Conservation (phyloP, 768 basidiomycete species). For the Tylopilus plumbeoviolaceoides region DNA sequence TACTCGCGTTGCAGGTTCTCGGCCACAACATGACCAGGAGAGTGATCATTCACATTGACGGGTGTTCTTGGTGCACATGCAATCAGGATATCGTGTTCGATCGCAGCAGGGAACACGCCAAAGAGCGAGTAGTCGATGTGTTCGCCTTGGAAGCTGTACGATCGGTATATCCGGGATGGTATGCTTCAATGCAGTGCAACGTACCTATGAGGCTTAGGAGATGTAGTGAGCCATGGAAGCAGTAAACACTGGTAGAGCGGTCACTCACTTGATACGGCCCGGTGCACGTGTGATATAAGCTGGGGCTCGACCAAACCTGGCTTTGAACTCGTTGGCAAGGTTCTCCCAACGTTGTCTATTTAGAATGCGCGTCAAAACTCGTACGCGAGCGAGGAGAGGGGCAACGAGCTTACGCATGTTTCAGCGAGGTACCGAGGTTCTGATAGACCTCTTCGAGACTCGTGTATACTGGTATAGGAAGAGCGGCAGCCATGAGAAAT, state of each 20-base stretch:
- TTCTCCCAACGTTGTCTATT: conserved; percentile 55
- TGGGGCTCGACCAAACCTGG: conserved; percentile 62
- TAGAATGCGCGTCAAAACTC: not conserved
- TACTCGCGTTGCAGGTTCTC: conserved; percentile 65
- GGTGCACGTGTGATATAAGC: conserved; percentile 73
- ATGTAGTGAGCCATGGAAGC: not conserved
- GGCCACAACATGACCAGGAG: conserved; percentile 54
- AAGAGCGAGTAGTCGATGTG: conserved; percentile 84
- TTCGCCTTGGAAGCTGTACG: conserved; percentile 51
- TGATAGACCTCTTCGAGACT: conserved; percentile 54
- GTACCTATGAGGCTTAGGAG: conserved; percentile 33
- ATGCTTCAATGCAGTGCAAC: not conserved
- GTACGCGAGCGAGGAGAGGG: not conserved
- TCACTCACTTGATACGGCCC: conserved; percentile 70
- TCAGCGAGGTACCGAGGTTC: conserved; percentile 48
- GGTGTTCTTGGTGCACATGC: conserved; percentile 53
- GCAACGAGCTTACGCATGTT: conserved; percentile 40
- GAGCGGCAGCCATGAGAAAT: conserved; percentile 37
- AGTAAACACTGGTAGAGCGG: not conserved
- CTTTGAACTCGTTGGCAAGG: conserved; percentile 57
- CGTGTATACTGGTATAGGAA: conserved; percentile 59
- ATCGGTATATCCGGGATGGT: not conserved
- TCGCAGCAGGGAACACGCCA: conserved; percentile 80
- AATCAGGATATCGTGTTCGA: conserved; percentile 80
- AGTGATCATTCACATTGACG: conserved; percentile 13